A percentile compares a stretch with the other conserved stretches of the same genome.
Evolutionary conservation across 163 green algal genomes (phyloP).

Genomic region (Scenedesmus sp.): DNA sequence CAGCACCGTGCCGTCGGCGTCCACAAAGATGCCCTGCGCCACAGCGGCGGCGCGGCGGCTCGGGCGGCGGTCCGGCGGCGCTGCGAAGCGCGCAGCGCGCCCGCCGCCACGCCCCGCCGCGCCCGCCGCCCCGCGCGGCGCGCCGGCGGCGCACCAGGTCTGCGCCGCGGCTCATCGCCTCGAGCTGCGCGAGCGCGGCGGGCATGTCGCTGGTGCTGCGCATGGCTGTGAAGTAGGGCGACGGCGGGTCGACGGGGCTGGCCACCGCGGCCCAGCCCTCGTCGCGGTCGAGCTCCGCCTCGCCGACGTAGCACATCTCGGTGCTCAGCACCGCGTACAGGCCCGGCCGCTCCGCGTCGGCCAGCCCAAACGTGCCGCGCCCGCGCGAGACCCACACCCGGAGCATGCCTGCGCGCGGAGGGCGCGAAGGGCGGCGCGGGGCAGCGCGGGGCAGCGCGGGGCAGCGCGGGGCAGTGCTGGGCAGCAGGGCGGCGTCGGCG

Average conservation of each 20-base stretch:
- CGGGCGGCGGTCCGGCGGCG: neutral
- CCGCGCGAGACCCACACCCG: conserved; percentile 86
- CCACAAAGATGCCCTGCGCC: conserved; percentile 82
- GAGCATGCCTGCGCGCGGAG: conserved; percentile 63
- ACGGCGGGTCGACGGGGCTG: conserved; percentile 67
- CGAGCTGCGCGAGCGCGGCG: conserved; percentile 69
- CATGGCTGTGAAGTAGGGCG: conserved; percentile 63
- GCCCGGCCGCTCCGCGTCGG: conserved; percentile 57
- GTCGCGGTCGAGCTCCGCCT: conserved; percentile 46
- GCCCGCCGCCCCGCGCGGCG: neutral
- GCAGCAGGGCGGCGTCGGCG: no score
- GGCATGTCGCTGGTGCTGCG: conserved; percentile 84
- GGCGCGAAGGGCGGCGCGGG: no score
- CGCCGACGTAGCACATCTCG: conserved; percentile 6
- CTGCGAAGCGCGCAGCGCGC: no score
- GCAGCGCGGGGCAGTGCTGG: no score
- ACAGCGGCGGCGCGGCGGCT: neutral
- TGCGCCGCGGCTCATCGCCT: conserved; percentile 66
- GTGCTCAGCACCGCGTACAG: conserved; percentile 78
- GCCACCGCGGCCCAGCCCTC: conserved; percentile 66
- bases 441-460: no score
- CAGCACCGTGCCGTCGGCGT: conserved; percentile 76
- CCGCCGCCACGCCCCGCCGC: neutral
- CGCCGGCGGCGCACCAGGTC: conserved; percentile 60
- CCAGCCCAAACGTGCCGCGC: conserved; percentile 77